Evolutionary conservation across 805 yeast genomes (phyloP), one percentile per base, ranked within the genome.

Genomic region (Tetrapisispora nanseiensis): DNA sequence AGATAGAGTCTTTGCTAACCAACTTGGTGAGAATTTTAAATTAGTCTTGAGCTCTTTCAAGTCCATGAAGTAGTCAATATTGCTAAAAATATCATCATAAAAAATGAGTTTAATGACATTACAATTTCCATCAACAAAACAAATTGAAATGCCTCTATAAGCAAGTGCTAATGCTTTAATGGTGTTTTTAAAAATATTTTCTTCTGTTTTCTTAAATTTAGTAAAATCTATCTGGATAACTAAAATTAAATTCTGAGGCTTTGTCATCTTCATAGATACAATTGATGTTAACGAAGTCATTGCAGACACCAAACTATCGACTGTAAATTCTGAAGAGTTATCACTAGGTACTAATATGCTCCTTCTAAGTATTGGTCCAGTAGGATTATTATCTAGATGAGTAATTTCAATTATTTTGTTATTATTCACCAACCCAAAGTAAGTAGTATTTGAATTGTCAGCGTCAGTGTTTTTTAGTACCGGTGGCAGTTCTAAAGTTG

Each of bases 211-310:
- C n/a, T 15, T 43, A 4, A 55, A 8, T 27, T 50, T 51, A 1
- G 33, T 34, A 3, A 46, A 45, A 40, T 61, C 57, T 3, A 62
- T 24, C 37, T 63, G 67, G 7, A 63, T 23, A 5, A 63, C 49
- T 4, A 60, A 19, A 11, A 56, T 43, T 20, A 62, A 39, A 20
- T 53, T 48, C 10, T 50, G 48, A 3, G 66, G 63, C 30, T 39
- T 46, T 24, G 51, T 52, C 16, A 53, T 48, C 37, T 58, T 58
- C 29, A 59, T 27, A 6, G 62, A 59, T 6, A 59, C 43, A 4
- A 57, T 50, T 6, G 63, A 57, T 24, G 60, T 56, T 3, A 57
- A 45, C 8, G 55, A 50, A 3, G 62, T 56, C 51, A 56, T 46
- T 31, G 48, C 41, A 8, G 58, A 43, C 30, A 44, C 29, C 10